Evolutionary conservation across 768 basidiomycete species (phyloP).

Genomic region (Artomyces pyxidatus): DNA sequence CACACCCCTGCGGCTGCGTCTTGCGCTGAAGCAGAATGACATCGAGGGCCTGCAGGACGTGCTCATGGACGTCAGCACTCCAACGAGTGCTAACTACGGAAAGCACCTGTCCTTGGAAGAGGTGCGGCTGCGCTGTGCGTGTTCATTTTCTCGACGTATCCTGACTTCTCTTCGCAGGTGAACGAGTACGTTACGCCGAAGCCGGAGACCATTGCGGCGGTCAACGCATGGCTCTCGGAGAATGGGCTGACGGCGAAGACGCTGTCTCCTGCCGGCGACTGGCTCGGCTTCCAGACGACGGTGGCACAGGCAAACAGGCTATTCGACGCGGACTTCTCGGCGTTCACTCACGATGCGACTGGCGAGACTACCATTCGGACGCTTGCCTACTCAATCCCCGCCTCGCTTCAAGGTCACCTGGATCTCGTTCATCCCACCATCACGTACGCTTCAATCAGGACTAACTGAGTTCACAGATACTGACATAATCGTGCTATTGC

Average conservation of each 20-base stretch:
- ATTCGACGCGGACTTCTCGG: slow-evolving; percentile 9
- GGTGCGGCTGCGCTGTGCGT: slow-evolving; percentile 17
- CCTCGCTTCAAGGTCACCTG: slow-evolving; percentile 8
- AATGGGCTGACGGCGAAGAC: slow-evolving; percentile 9
- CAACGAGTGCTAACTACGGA: background rate
- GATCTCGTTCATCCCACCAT: slow-evolving; percentile 16
- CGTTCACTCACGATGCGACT: slow-evolving; percentile 9
- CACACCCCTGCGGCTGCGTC: background rate
- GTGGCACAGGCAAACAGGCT: slow-evolving; percentile 13
- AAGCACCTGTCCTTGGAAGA: slow-evolving; percentile 2
- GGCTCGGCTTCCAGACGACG: slow-evolving; percentile 7
- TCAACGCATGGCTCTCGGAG: slow-evolving; percentile 8
- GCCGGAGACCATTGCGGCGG: slow-evolving; percentile 6
- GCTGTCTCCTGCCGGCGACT: slow-evolving; percentile 13
- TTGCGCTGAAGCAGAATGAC: background rate
- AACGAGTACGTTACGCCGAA: slow-evolving; percentile 11
- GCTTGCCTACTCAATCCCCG: slow-evolving; percentile 14
- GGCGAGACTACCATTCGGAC: slow-evolving; percentile 11
- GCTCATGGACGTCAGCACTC: slow-evolving; percentile 10
- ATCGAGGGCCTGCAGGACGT: slow-evolving; percentile 6
- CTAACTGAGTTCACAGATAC: no score
- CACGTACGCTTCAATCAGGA: slow-evolving; percentile 1
- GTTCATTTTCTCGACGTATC: background rate
- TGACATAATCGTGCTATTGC: no score
- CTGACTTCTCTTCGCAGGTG: slow-evolving; percentile 7